Conservation (phyloP, 2,329 filamentous ascomycete genomes). For the Penicillium brasilianum region DNA sequence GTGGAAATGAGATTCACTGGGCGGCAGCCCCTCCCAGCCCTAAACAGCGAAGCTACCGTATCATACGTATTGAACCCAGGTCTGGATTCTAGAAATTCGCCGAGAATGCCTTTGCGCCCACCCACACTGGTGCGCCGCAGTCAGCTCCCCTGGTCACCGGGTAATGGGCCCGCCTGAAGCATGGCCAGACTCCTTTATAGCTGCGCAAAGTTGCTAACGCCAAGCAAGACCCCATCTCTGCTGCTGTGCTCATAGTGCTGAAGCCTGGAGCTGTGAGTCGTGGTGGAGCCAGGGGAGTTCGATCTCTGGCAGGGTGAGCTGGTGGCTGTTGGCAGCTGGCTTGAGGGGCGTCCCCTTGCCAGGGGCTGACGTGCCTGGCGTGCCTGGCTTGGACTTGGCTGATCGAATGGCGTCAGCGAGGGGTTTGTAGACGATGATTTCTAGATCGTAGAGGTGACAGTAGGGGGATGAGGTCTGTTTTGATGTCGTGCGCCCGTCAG, state of each 20-base stretch:
- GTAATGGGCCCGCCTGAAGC: not conserved
- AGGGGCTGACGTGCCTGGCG: not conserved
- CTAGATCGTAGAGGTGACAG: not conserved
- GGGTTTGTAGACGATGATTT: not conserved
- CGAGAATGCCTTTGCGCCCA: not conserved
- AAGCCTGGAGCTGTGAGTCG: conserved; percentile 13
- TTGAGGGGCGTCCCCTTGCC: too few relatives aligned
- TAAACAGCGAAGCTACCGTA: not conserved
- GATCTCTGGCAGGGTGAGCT: not conserved
- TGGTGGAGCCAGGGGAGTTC: not conserved
- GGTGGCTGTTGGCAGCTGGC: not conserved
- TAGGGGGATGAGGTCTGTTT: not conserved
- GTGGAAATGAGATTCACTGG: not conserved
- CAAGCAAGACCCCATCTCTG: not conserved
- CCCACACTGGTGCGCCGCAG: not conserved
- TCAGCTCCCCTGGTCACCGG: not conserved
- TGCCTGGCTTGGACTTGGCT: not conserved
- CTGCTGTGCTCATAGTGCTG: not conserved
- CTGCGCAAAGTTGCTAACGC: not conserved
- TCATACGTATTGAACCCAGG: not conserved
- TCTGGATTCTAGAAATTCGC: not conserved
- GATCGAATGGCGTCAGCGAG: not conserved
- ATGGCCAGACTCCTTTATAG: not conserved
- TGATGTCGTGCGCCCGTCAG: not conserved
- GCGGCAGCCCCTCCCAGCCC: not conserved